phyloP scores from a whole-genome alignment of 2,329 filamentous ascomycete genomes.

The Aureobasidium sp. region DNA sequence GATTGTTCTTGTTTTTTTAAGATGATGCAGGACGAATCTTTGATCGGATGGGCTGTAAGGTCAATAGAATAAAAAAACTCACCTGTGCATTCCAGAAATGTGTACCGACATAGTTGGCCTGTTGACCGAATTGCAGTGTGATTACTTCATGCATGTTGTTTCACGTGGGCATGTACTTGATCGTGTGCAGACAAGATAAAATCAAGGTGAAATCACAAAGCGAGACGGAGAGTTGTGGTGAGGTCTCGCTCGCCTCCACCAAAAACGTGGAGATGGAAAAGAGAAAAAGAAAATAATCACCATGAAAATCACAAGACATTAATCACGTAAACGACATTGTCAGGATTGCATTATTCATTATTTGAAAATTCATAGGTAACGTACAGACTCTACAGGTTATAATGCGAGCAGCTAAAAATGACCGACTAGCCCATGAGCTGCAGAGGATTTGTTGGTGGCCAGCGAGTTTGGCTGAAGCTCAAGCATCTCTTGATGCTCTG shows the following conservation, averaged over 20 bases:
- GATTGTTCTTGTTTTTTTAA: too few relatives aligned
- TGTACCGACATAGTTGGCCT: conserved; percentile 86
- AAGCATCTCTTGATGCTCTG: conserved; percentile 97
- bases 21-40: background rate
- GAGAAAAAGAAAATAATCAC: background rate
- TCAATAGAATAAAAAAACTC: conserved; percentile 17
- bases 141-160: conserved; percentile 81
- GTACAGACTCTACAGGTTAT: background rate
- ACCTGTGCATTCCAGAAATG: conserved; percentile 98
- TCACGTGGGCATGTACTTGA: background rate
- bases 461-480: conserved; percentile 92
- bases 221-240: background rate
- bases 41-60: background rate
- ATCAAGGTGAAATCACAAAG: background rate
- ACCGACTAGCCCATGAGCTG: conserved; percentile 83
- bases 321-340: background rate
- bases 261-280: conserved; percentile 3
- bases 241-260: background rate
- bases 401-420: conserved; percentile 1
- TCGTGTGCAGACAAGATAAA: background rate
- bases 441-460: conserved; percentile 85
- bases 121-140: conserved; percentile 85
- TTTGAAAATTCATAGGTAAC: background rate
- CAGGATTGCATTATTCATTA: conserved; percentile 1
- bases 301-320: background rate